phyloP scores from a whole-genome alignment of 176 grass and related monocot species.

The Triticum aestivum region DNA sequence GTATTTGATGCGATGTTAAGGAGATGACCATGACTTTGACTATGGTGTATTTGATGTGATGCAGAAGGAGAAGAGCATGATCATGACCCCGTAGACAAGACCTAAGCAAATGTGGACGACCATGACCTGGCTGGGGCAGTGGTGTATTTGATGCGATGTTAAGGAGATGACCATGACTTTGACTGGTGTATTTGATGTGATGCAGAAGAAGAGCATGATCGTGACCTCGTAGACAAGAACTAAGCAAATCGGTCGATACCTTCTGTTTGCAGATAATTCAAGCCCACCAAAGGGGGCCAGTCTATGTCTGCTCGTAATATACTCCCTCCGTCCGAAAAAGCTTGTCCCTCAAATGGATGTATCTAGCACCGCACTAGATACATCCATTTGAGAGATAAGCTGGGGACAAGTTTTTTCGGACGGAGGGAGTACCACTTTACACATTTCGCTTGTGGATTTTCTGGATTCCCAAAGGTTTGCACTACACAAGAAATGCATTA shows the following conservation, averaged over 20 bases:
- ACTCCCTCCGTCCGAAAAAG: too few relatives aligned
- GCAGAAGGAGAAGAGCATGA: not conserved
- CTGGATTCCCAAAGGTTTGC: too few relatives aligned
- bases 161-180: not conserved
- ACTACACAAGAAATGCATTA: too few relatives aligned
- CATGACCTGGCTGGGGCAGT: not conserved
- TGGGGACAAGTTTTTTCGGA: too few relatives aligned
- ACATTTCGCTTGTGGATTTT: too few relatives aligned
- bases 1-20: not conserved
- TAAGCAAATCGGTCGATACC: too few relatives aligned
- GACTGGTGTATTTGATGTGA: not conserved
- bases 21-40: not conserved
- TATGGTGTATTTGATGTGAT: not conserved
- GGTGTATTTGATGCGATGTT: not conserved
- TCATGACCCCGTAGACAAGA: not conserved
- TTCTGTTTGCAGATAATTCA: too few relatives aligned
- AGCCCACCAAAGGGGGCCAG: not conserved
- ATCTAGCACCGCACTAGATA: too few relatives aligned
- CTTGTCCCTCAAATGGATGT: too few relatives aligned
- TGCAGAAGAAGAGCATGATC: not conserved
- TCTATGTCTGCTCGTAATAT: not conserved
- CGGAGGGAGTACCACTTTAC: not conserved
- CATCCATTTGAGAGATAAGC: too few relatives aligned
- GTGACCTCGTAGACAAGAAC: not conserved
- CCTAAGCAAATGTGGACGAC: too few relatives aligned